Conservation (phyloP, 768 basidiomycete genomes). For the Dendrothele bispora region DNA sequence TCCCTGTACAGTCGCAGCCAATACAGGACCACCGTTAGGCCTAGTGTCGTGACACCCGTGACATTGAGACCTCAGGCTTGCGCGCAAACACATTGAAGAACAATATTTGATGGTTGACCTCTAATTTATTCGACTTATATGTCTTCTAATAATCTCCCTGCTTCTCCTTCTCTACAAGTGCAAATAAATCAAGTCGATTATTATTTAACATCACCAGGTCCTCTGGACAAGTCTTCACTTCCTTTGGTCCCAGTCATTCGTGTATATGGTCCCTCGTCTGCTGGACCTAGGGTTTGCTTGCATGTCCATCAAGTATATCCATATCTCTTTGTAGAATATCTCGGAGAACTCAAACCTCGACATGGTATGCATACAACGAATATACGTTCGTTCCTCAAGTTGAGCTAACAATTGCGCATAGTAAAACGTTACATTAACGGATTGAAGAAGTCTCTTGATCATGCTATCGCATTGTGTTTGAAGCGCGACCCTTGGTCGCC, state of each 20-base stretch:
- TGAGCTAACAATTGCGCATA: conserved; percentile 30
- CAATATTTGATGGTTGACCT: too few relatives aligned
- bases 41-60: too few relatives aligned
- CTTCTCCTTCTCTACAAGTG: conserved; percentile 34
- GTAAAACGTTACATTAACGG: conserved; percentile 73
- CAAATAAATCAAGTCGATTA: conserved; percentile 66
- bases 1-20: too few relatives aligned
- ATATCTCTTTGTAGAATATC: conserved; percentile 89
- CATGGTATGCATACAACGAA: conserved; percentile 44
- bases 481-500: conserved; percentile 66
- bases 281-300: conserved; percentile 77
- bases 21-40: too few relatives aligned
- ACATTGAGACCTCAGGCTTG: too few relatives aligned
- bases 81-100: too few relatives aligned
- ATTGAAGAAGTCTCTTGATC: conserved; percentile 73
- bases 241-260: conserved; percentile 77
- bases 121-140: conserved; percentile 9
- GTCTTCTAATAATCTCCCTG: conserved; percentile 15
- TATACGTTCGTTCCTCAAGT: not conserved
- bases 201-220: conserved; percentile 52
- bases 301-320: conserved; percentile 94
- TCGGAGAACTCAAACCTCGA: conserved; percentile 59
- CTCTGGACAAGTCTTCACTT: conserved; percentile 61
- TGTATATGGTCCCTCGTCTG: conserved; percentile 82
- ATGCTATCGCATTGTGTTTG: conserved; percentile 81